These are phyloP conservation scores for Fraxinus quadrangulata DNA, from an alignment of 257 asterid genomes.

Conservation along the genomic window DNA sequence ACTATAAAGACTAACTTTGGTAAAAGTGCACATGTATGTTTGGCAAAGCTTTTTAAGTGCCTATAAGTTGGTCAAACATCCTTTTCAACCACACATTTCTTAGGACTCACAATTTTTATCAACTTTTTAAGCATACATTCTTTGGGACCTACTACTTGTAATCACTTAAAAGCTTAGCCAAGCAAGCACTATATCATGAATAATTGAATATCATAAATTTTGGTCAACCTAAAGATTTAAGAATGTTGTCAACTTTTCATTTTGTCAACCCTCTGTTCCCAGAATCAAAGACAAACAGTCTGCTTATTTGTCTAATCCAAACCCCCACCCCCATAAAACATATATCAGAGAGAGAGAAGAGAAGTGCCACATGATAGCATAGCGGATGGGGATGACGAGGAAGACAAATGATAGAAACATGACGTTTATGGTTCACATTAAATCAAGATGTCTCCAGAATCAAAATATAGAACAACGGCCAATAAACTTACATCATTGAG, in stretches of 20 bases:
- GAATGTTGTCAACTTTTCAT: neutral
- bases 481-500: constrained; percentile 61
- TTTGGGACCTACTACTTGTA: too few species aligned
- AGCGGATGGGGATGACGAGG: neutral
- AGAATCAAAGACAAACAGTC: neutral
- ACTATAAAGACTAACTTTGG: neutral
- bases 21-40: neutral
- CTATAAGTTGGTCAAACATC: too few species aligned
- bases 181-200: neutral
- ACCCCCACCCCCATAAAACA: neutral
- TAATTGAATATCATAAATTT: neutral
- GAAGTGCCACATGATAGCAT: neutral
- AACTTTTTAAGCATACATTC: too few species aligned
- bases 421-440: neutral
- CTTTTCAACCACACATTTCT: too few species aligned
- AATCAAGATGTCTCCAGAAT: neutral
- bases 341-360: neutral
- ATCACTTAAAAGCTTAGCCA: too few species aligned
- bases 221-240: neutral
- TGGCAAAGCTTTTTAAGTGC: too few species aligned
- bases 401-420: neutral
- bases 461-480: constrained; percentile 2
- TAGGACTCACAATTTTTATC: too few species aligned
- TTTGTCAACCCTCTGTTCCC: neutral
- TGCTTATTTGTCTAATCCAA: neutral